phyloP scores from a whole-genome alignment of 2,329 filamentous ascomycete species.

The Curvularia lunata region DNA sequence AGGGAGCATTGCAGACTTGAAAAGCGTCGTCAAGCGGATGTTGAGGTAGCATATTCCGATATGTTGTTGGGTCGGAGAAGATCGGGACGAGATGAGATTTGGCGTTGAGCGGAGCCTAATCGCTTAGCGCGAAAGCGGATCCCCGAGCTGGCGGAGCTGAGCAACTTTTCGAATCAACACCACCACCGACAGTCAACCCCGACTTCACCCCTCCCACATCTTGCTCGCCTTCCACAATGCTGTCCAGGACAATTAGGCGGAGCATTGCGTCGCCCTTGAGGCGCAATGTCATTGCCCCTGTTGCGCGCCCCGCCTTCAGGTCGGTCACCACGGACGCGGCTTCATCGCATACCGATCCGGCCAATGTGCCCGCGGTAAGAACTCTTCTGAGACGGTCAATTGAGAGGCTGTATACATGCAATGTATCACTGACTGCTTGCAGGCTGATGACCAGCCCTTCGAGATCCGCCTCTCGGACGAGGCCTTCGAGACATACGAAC shows the following conservation, averaged over 20 bases:
- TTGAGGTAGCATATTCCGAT: constrained; percentile 2
- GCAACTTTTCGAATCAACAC: constrained; percentile 32
- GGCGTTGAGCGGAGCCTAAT: constrained; percentile 17
- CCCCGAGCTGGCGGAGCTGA: constrained; percentile 29
- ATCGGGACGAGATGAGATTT: constrained; percentile 16
- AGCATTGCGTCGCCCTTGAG: constrained; percentile 50
- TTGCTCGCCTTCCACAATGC: constrained; percentile 42
- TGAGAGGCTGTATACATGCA: background rate
- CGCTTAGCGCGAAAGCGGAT: constrained; percentile 24
- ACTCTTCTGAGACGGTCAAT: constrained; percentile 14
- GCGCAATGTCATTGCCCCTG: constrained; percentile 47
- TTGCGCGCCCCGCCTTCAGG: constrained; percentile 56
- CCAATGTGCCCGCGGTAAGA: constrained; percentile 69
- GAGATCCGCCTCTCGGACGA: constrained; percentile 92
- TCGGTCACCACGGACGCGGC: constrained; percentile 95
- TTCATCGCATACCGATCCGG: constrained; percentile 84
- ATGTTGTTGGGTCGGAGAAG: constrained; percentile 15
- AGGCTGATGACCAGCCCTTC: constrained; percentile 96
- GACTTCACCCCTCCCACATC: constrained; percentile 24
- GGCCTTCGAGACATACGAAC: constrained; percentile 99
- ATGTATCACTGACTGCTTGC: constrained; percentile 34
- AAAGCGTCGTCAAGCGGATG: background rate
- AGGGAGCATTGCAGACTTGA: background rate
- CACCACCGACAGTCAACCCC: constrained; percentile 23
- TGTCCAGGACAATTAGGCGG: constrained; percentile 50